Percentiles rank a stretch among this genome's conserved stretches.
Conservation (phyloP, 768 basidiomycete genomes). For the Boletus pseudo-olivaceus region DNA sequence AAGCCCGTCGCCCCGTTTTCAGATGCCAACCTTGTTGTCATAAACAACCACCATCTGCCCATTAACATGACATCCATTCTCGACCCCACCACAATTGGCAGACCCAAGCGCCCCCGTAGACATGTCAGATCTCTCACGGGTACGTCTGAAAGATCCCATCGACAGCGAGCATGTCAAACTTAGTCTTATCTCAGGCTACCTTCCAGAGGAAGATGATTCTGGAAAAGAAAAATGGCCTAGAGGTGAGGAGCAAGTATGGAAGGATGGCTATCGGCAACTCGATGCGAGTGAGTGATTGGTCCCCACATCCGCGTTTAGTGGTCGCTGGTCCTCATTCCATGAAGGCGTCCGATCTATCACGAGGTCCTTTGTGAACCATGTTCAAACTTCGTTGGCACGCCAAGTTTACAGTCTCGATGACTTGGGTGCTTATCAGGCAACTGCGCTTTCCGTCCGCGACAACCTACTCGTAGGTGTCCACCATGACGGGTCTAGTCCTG, state of each 20-base stretch:
- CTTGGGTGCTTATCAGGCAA: constrained; percentile 88
- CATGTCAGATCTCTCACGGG: constrained; percentile 71
- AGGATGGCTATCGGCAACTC: constrained; percentile 52
- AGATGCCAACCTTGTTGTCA: too few relatives aligned
- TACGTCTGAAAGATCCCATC: constrained; percentile 21
- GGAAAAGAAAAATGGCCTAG: constrained; percentile 86
- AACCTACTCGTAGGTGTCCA: constrained; percentile 64
- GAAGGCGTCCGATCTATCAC: constrained; percentile 62
- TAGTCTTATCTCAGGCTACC: constrained; percentile 55
- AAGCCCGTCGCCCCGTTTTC: too few relatives aligned
- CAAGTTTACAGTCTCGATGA: constrained; percentile 87
- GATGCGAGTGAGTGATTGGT: constrained; percentile 45
- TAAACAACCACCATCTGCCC: too few relatives aligned
- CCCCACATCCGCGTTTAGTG: neutral
- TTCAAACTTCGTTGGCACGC: constrained; percentile 86
- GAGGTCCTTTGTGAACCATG: constrained; percentile 75
- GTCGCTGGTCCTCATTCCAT: constrained; percentile 1
- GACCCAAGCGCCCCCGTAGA: constrained; percentile 46
- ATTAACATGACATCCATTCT: constrained; percentile 58
- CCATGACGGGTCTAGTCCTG: neutral
- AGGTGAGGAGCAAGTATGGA: constrained; percentile 77
- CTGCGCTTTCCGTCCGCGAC: constrained; percentile 84
- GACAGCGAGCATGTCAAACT: neutral
- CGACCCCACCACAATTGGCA: constrained; percentile 65
- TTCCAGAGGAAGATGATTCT: constrained; percentile 69